Evolutionary conservation across 2,329 filamentous ascomycete species (phyloP), one percentile per base, ranked within the genome.

Genomic region (Ophiostoma sp.): DNA sequence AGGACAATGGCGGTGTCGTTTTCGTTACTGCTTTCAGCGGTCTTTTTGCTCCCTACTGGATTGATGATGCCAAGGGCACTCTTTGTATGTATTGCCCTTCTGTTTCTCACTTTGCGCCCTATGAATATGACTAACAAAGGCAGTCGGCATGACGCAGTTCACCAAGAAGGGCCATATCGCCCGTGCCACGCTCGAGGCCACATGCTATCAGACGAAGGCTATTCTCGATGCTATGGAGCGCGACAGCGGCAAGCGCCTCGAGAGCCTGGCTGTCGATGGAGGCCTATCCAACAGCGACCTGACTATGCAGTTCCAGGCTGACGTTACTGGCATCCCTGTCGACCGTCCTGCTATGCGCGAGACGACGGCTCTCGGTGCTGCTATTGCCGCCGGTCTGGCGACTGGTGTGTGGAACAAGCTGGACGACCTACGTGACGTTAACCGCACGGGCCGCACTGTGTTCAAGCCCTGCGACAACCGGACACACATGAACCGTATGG

Each of bases 11-110:
- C 70, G 93, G 93, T 8, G 90, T 93, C 69, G 87, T 94, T 23
- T 89, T 97, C 76, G 93, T 97, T 72, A 96, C 93, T 2, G 93
- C 93, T 1, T 97, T 97, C 78, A 93, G 90, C 78, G 93, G 93
- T 69, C 85, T 97, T 2, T 96, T 96, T 77, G 93, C 93, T 0
- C 93, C 93, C 0, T 96, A 97, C 79, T 97, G 93, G 93, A 94
- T 96, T 72, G 93, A 96, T 77, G 92, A 96, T 80, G 93, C 93
- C 27, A 90, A 93, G 78, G 93, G 93, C 71, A 96, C 93, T 5
- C 87, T 95, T 70, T 94, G 86, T 89, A 81, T 80, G 85, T 82
- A 17, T 33, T 10, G 35, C 31, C 65, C 68, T 15, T n/a, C 81
- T 83, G 27, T 81, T 39, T 65, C 60, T 17, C 23, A 3, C 57